Conservation (phyloP, 257 asterid genomes). For the Paraleonurus japonicus region DNA sequence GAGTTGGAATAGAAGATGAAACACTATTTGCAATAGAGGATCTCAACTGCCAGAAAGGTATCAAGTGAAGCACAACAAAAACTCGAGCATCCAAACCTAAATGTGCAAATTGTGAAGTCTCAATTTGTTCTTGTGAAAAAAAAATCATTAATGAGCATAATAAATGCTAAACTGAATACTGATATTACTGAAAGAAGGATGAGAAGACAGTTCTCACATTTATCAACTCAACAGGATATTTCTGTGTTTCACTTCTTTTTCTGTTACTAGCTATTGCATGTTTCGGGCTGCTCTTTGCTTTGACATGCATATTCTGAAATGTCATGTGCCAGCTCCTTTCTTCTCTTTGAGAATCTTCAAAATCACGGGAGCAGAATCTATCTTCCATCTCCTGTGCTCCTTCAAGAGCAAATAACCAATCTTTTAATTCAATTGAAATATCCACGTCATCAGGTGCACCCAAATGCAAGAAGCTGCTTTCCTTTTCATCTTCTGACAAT, state of each 20-base stretch:
- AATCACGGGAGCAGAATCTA: slow-evolving; percentile 40
- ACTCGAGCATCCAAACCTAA: slow-evolving; percentile 7
- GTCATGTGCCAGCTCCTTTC: slow-evolving; percentile 91
- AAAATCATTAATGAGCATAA: neutral
- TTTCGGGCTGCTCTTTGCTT: slow-evolving; percentile 69
- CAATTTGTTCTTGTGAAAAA: slow-evolving; percentile 10
- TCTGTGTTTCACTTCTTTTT: slow-evolving; percentile 43
- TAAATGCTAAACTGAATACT: slow-evolving; percentile 7
- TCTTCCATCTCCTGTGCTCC: slow-evolving; percentile 66
- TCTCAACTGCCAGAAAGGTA: neutral
- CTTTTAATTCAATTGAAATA: slow-evolving; percentile 71
- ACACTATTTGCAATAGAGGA: neutral
- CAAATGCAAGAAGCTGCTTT: slow-evolving; percentile 50
- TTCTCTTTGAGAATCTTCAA: slow-evolving; percentile 61
- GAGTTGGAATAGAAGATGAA: neutral
- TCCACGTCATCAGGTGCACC: slow-evolving; percentile 93
- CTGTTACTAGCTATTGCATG: slow-evolving; percentile 30
- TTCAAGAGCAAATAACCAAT: slow-evolving; percentile 98
- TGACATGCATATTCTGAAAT: slow-evolving; percentile 57
- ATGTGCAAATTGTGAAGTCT: neutral
- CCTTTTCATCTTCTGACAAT: slow-evolving; percentile 42
- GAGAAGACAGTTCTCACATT: slow-evolving; percentile 57
- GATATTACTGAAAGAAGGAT: slow-evolving; percentile 8
- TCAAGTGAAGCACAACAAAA: slow-evolving; percentile 18
- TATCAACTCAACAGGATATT: slow-evolving; percentile 74